Evolutionary conservation across 257 asterid genomes (phyloP).

Genomic region (Fraxinus cuspidata): DNA sequence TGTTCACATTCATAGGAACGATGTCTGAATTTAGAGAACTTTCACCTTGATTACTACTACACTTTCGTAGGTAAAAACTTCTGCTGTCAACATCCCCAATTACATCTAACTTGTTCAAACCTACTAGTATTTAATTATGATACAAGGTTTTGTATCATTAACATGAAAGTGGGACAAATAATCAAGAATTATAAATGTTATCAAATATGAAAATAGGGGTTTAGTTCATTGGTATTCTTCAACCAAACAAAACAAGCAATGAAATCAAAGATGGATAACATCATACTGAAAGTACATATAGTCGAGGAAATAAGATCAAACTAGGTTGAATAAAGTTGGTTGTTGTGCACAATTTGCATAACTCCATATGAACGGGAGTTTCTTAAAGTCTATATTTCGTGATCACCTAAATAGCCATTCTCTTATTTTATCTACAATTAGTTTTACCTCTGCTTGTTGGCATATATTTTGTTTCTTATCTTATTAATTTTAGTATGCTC

Average conservation of each 20-base stretch:
- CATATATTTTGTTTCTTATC: background rate
- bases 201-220: too few species aligned
- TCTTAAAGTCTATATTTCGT: too few species aligned
- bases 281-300: background rate
- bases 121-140: background rate
- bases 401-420: too few species aligned
- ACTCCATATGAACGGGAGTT: background rate
- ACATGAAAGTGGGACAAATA: too few species aligned
- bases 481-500: too few species aligned
- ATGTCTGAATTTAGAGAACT: slow-evolving; percentile 23
- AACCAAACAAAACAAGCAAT: background rate
- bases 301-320: too few species aligned
- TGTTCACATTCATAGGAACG: background rate
- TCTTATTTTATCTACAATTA: too few species aligned
- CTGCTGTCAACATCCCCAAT: slow-evolving; percentile 45
- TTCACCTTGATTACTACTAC: background rate
- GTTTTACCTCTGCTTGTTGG: background rate
- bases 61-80: slow-evolving; percentile 45
- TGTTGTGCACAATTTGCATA: too few species aligned
- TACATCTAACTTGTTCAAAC: slow-evolving; percentile 37
- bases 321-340: too few species aligned
- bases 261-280: background rate
- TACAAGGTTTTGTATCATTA: too few species aligned
- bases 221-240: background rate
- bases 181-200: too few species aligned